Conservation (phyloP, 2,329 filamentous ascomycete species). For the Cercospora sp. region DNA sequence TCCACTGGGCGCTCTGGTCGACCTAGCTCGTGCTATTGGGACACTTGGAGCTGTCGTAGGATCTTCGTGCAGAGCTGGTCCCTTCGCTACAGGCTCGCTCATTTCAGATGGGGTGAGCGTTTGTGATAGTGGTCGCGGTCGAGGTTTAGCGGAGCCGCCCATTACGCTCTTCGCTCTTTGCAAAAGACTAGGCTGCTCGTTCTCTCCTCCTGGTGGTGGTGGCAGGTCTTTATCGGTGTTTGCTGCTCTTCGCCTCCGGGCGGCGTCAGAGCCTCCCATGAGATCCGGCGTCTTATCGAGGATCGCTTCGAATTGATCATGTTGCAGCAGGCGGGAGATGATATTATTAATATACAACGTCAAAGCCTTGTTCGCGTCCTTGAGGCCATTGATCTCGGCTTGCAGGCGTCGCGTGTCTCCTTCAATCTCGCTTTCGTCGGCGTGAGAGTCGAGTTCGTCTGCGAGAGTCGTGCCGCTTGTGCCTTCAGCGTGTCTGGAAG, state of each 20-base stretch:
- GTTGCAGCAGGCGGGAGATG: slow-evolving; percentile 88
- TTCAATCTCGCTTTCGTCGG: slow-evolving; percentile 54
- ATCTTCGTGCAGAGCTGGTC: slow-evolving; percentile 48
- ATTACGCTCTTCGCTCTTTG: slow-evolving; percentile 63
- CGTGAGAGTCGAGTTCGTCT: slow-evolving; percentile 77
- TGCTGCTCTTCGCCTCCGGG: slow-evolving; percentile 26
- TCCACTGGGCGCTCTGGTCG: slow-evolving; percentile 39
- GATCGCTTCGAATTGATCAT: slow-evolving; percentile 93
- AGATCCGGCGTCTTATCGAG: slow-evolving; percentile 74
- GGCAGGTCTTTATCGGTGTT: slow-evolving; percentile 82
- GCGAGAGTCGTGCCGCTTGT: slow-evolving; percentile 62
- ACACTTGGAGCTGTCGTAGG: slow-evolving; percentile 75
- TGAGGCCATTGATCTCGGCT: slow-evolving; percentile 72
- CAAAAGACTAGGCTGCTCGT: slow-evolving; percentile 53
- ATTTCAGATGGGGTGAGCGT: slow-evolving; percentile 16
- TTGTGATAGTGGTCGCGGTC: slow-evolving; percentile 40
- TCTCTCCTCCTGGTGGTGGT: slow-evolving; percentile 61
- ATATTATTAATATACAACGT: slow-evolving; percentile 99
- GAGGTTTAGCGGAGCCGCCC: slow-evolving; percentile 36
- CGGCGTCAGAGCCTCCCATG: slow-evolving; percentile 49
- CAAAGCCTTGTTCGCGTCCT: slow-evolving; percentile 95
- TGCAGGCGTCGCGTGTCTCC: slow-evolving; percentile 69
- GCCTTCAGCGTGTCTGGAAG: slow-evolving; percentile 38
- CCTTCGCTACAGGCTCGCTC: neutral
- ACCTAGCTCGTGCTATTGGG: slow-evolving; percentile 62